Evolutionary conservation across 2,329 filamentous ascomycete genomes (phyloP).

Genomic region (Cordyceps cicadae): DNA sequence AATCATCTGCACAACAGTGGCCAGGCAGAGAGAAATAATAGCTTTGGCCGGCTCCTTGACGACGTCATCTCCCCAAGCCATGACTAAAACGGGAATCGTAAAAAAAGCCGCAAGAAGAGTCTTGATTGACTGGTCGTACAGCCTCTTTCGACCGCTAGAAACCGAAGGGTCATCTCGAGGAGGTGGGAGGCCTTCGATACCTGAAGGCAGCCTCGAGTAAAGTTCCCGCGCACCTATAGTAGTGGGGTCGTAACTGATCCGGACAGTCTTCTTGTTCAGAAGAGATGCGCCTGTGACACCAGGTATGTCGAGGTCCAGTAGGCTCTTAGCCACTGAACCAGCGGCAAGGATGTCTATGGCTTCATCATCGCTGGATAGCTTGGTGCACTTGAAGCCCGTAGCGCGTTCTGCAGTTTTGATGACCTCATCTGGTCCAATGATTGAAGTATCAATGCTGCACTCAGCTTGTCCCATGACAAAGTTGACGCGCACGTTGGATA

Average conservation of each 20-base stretch:
- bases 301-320: constrained; percentile 14
- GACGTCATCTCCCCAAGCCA: constrained; percentile 23
- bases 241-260: constrained; percentile 27
- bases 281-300: constrained; percentile 21
- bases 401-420: constrained; percentile 20
- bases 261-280: constrained; percentile 24
- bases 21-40: constrained; percentile 34
- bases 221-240: constrained; percentile 25
- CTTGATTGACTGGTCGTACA: constrained; percentile 26
- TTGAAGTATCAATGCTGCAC: constrained; percentile 21
- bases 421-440: constrained; percentile 20
- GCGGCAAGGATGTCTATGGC: constrained; percentile 22
- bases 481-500: constrained; percentile 27
- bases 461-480: constrained; percentile 31
- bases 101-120: constrained; percentile 22
- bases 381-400: constrained; percentile 24
- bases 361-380: constrained; percentile 20
- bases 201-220: constrained; percentile 15
- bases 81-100: constrained; percentile 26
- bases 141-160: constrained; percentile 22
- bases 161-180: constrained; percentile 25
- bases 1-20: constrained; percentile 42
- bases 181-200: constrained; percentile 22
- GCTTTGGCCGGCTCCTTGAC: constrained; percentile 18
- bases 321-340: constrained; percentile 15